Base-by-base conservation (phyloP, 164 flowering plant genomes). In the Piper betle region DNA sequence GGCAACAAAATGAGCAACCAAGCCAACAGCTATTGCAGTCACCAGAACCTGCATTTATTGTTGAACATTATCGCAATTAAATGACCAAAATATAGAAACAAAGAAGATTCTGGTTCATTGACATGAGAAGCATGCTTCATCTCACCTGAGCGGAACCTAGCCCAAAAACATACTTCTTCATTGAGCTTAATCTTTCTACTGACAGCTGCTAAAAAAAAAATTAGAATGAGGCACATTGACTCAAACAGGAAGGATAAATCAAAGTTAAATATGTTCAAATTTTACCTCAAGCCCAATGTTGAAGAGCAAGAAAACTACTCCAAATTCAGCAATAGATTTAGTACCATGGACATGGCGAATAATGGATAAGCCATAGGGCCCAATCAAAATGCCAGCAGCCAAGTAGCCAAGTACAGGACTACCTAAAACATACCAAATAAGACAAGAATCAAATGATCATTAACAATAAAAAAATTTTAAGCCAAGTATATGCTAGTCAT, bases 161-260 rank as follows among this genome's bases (percentile, higher is more conserved):
- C 56, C 99, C 99, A 76, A 94, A 94, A 61, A 94, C 99, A 79
- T 94, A 94, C 71, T 94, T 94, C 91, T 94, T 94, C 99, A 94
- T 94, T 70, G 99, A 94, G 74, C 99, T 94, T 57, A 91, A 72
- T 77, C 99, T 88, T 84, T 94, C 99, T 74, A 94, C 99, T 67
- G 99, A 94, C 59, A 94, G 97, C 99, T 94, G 82, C 73, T 79
- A 80, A 65, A 64, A 37, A 55, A 25, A 55, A 1, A 25, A 25
- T 0, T 57, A 16, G 16, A 13, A 1, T 6, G 17, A 58, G 39
- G 39, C 13, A 39, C 18, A 33, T 38, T 37, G 4, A 33, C 17
- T 37, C 60, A 57, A 10, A 10, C 17, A 9, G 39, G n/a, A 58
- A 8, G 8, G n/a, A 4, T 8, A 5, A 58, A 11, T 57, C 16